A percentile compares a stretch with the other conserved stretches of the same genome.
Conservation (phyloP, 306 rosid species). For the Cajanus cajan region DNA sequence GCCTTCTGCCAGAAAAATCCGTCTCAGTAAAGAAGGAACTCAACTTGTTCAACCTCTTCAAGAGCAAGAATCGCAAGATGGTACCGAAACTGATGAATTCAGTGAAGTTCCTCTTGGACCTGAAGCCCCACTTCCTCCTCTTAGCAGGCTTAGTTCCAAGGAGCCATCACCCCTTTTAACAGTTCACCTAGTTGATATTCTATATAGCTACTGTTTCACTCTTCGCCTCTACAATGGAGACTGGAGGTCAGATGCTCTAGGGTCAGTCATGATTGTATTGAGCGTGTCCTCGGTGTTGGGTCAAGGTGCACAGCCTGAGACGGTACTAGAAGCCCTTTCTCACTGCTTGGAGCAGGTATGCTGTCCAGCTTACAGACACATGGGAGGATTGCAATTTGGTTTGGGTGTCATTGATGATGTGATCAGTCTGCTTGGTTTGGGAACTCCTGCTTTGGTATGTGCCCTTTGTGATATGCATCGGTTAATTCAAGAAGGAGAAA, state of each 20-base stretch:
- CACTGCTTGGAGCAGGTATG: slow-evolving; percentile 77
- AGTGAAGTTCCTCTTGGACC: slow-evolving; percentile 73
- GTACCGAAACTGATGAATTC: slow-evolving; percentile 35
- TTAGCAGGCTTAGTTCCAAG: slow-evolving; percentile 68
- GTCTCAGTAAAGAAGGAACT: slow-evolving; percentile 79
- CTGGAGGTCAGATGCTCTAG: slow-evolving; percentile 69
- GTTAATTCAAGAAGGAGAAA: slow-evolving; percentile 66
- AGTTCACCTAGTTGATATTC: slow-evolving; percentile 73
- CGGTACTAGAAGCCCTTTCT: slow-evolving; percentile 66
- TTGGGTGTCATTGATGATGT: slow-evolving; percentile 63
- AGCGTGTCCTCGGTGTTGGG: slow-evolving; percentile 77
- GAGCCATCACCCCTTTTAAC: slow-evolving; percentile 78
- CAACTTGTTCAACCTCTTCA: slow-evolving; percentile 69
- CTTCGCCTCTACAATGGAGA: slow-evolving; percentile 90
- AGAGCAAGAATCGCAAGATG: slow-evolving; percentile 34
- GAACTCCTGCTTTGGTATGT: slow-evolving; percentile 62
- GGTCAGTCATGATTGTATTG: slow-evolving; percentile 65
- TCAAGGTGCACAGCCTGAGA: slow-evolving; percentile 64
- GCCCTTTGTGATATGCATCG: slow-evolving; percentile 61
- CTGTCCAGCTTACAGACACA: slow-evolving; percentile 66
- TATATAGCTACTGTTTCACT: slow-evolving; percentile 77
- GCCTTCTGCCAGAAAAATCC: slow-evolving; percentile 64
- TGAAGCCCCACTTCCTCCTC: slow-evolving; percentile 60
- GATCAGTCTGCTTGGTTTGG: slow-evolving; percentile 48
- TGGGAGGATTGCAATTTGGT: slow-evolving; percentile 75